phyloP scores from a whole-genome alignment of 345 rosid species.

The Moringa oleifera region DNA sequence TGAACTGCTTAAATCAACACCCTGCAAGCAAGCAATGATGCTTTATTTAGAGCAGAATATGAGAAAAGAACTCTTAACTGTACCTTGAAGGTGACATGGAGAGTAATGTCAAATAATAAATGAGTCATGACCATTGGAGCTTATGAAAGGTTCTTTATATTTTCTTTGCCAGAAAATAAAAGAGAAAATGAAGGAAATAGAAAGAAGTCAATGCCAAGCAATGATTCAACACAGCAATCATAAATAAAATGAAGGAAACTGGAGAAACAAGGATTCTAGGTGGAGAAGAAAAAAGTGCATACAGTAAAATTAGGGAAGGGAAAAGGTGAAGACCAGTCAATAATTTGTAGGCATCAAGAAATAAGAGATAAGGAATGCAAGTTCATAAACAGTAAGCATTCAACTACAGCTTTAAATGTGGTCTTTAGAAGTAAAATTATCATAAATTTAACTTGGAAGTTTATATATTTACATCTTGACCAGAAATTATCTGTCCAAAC shows the following conservation, averaged over 20 bases:
- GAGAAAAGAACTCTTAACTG: constrained; percentile 10
- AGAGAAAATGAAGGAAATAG: not conserved
- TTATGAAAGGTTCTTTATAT: constrained; percentile 27
- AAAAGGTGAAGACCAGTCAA: not conserved
- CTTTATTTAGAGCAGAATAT: constrained; percentile 18
- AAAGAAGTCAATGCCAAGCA: constrained; percentile 10
- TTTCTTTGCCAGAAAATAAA: not conserved
- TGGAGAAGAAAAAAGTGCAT: constrained; percentile 5
- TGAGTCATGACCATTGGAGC: constrained; percentile 22
- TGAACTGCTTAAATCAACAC: constrained; percentile 73
- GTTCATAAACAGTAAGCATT: not conserved
- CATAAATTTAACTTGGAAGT: too few relatives aligned
- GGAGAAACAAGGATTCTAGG: not conserved
- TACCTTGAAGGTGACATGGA: constrained; percentile 14
- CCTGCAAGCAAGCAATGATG: constrained; percentile 45
- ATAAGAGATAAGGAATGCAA: constrained; percentile 6
- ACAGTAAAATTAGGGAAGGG: not conserved
- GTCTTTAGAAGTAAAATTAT: constrained; percentile 6
- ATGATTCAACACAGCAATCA: constrained; percentile 1
- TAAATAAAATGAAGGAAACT: constrained; percentile 2
- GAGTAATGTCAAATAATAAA: constrained; percentile 7
- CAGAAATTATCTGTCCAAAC: not conserved
- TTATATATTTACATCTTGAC: too few relatives aligned
- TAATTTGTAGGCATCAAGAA: not conserved
- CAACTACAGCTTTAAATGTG: not conserved